Conservation (phyloP, 495 filamentous ascomycete species). For the Cudoniella acicularis region DNA sequence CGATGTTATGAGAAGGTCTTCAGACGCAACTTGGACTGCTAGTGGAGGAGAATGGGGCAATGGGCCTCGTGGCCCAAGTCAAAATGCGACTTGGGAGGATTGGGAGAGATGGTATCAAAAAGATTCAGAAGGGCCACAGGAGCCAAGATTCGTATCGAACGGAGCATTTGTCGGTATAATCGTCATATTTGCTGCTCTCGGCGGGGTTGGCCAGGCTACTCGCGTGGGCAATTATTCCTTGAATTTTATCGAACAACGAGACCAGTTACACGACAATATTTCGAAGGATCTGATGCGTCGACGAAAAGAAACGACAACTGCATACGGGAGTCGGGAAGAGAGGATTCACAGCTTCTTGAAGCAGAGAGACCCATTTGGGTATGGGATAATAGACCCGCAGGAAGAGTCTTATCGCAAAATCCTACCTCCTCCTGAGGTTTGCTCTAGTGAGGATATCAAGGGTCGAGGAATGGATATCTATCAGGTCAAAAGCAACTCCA, state of each 20-base stretch:
- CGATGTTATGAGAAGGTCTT: constrained; percentile 26
- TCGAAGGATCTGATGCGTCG: constrained; percentile 55
- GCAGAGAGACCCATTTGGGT: constrained; percentile 50
- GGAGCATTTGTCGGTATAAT: constrained; percentile 68
- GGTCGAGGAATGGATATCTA: constrained; percentile 13
- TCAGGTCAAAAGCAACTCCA: not conserved
- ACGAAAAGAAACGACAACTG: constrained; percentile 45
- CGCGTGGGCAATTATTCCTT: constrained; percentile 55
- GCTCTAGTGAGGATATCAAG: constrained; percentile 20
- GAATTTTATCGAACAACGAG: constrained; percentile 57
- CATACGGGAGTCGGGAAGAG: constrained; percentile 50
- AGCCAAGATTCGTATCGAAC: constrained; percentile 69
- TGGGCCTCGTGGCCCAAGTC: constrained; percentile 53
- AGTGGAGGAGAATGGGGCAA: constrained; percentile 43
- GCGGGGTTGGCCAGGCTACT: constrained; percentile 62
- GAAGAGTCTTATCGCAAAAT: constrained; percentile 21
- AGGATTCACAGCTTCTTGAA: constrained; percentile 71
- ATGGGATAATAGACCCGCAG: constrained; percentile 4
- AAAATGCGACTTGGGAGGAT: constrained; percentile 97
- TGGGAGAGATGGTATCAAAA: constrained; percentile 82
- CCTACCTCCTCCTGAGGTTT: constrained; percentile 13
- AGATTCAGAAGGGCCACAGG: constrained; percentile 36
- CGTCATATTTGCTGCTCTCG: constrained; percentile 60
- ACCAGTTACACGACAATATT: constrained; percentile 58
- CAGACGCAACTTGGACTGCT: constrained; percentile 34